Evolutionary conservation across 148 eudicot genomes (phyloP).

Genomic region (Gaultheria prostrata): DNA sequence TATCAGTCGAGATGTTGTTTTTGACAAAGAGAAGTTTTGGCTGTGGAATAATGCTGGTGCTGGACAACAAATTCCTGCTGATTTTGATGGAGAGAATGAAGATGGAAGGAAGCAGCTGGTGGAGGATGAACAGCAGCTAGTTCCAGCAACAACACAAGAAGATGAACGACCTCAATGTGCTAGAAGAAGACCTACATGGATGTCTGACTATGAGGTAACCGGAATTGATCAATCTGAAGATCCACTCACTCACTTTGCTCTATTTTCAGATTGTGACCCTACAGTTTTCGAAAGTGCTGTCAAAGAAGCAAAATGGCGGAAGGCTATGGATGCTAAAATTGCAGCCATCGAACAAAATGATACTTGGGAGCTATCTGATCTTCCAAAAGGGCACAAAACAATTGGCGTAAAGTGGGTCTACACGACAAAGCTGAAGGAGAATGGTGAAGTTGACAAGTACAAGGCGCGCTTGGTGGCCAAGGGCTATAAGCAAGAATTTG

Average conservation of each 20-base stretch:
- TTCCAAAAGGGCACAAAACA: too few species aligned
- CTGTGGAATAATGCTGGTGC: not conserved
- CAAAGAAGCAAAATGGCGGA: too few species aligned
- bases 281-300: not conserved
- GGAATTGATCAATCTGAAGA: not conserved
- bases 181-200: not conserved
- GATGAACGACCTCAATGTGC: not conserved
- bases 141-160: not conserved
- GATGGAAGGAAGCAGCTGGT: not conserved
- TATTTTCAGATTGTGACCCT: not conserved
- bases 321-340: too few species aligned
- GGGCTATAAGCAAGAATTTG: too few species aligned
- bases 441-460: too few species aligned
- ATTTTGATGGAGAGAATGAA: not conserved
- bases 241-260: not conserved
- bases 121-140: conserved; percentile 1
- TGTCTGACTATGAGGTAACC: not conserved
- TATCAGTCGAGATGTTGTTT: too few species aligned
- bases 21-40: not conserved
- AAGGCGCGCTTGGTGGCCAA: too few species aligned
- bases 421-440: too few species aligned
- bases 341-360: too few species aligned
- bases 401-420: too few species aligned
- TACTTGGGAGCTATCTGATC: too few species aligned
- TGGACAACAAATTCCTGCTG: not conserved